A percentile compares a stretch with the other conserved stretches of the same genome.
phyloP scores from a whole-genome alignment of 805 yeast genomes.

The Starmerella stigmatis region DNA sequence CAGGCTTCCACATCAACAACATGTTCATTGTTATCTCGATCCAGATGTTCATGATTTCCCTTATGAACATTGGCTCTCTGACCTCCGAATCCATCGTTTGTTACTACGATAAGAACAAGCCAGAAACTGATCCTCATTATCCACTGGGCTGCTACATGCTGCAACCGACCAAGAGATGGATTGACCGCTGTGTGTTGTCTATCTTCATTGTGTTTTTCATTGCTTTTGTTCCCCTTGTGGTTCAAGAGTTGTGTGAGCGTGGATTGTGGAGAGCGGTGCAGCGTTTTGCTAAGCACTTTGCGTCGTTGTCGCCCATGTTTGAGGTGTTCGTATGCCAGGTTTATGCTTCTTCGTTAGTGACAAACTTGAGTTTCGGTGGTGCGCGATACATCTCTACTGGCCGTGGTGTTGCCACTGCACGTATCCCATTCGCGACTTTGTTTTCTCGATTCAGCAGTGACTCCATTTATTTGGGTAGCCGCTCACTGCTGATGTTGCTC shows the following conservation, averaged over 20 bases:
- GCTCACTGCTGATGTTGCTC: slow-evolving; percentile 54
- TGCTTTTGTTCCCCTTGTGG: slow-evolving; percentile 74
- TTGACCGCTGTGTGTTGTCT: slow-evolving; percentile 74
- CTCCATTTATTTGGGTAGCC: slow-evolving; percentile 69
- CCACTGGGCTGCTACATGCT: slow-evolving; percentile 83
- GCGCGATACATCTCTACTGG: slow-evolving; percentile 90
- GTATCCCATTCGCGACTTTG: slow-evolving; percentile 59
- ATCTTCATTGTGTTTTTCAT: slow-evolving; percentile 89
- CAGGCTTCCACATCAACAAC: slow-evolving; percentile 91
- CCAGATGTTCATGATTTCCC: slow-evolving; percentile 72
- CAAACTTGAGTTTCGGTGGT: slow-evolving; percentile 79
- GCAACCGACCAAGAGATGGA: slow-evolving; percentile 83
- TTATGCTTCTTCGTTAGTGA: slow-evolving; percentile 65
- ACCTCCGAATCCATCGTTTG: slow-evolving; percentile 64
- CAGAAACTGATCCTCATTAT: slow-evolving; percentile 58
- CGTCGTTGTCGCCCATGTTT: slow-evolving; percentile 78
- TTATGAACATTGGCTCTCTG: slow-evolving; percentile 71
- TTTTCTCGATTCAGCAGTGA: slow-evolving; percentile 67
- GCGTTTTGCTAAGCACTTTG: slow-evolving; percentile 63
- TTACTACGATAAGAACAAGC: slow-evolving; percentile 50
- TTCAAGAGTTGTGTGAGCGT: slow-evolving; percentile 80
- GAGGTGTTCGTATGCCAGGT: slow-evolving; percentile 94
- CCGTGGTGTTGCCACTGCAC: slow-evolving; percentile 81
- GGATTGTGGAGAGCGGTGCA: slow-evolving; percentile 66
- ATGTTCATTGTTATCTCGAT: slow-evolving; percentile 76